Evolutionary conservation across 2,329 filamentous ascomycete genomes (phyloP).

Genomic region (Fusarium hainanense): DNA sequence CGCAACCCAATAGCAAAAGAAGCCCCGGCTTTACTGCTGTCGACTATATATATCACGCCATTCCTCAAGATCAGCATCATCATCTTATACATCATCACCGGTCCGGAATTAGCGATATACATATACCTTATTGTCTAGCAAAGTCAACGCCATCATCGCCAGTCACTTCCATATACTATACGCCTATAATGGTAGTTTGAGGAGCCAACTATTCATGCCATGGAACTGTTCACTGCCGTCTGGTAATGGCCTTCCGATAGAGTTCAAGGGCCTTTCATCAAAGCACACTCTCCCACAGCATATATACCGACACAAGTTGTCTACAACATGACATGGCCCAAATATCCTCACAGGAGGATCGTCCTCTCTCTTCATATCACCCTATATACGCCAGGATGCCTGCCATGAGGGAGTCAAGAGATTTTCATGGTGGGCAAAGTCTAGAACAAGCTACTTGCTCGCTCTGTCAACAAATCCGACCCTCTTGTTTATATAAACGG

Average conservation of each 20-base stretch:
- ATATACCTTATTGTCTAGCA: too few relatives aligned
- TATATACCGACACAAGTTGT: neutral
- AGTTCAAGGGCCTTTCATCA: neutral
- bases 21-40: neutral
- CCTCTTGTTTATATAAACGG: neutral
- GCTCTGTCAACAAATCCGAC: neutral
- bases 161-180: neutral
- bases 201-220: neutral
- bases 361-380: neutral
- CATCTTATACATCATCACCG: neutral
- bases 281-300: neutral
- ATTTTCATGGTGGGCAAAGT: neutral
- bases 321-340: neutral
- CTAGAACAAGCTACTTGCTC: neutral
- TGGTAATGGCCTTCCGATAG: neutral
- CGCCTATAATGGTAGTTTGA: neutral
- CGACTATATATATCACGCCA: neutral
- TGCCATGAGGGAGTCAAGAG: neutral
- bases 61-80: neutral
- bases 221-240: neutral
- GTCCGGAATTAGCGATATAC: neutral
- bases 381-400: neutral
- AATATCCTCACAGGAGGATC: neutral
- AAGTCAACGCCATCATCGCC: neutral
- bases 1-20: neutral